Percentiles rank a stretch among this genome's conserved stretches.
phyloP scores from a whole-genome alignment of 1,139 yeast species.

The Scheffersomyces cryptocercus region DNA sequence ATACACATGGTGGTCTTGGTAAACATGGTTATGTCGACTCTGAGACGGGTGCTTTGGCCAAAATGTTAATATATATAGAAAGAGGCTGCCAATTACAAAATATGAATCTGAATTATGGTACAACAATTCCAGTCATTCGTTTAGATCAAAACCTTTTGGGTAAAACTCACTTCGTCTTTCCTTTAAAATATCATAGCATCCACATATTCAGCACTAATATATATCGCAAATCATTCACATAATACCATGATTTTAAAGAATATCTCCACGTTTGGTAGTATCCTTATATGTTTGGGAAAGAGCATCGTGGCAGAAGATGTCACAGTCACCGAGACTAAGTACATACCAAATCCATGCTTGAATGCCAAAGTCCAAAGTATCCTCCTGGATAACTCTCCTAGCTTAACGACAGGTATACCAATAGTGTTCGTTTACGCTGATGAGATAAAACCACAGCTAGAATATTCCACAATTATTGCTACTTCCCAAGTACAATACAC shows the following conservation, averaged over 20 bases:
- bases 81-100: too few species aligned
- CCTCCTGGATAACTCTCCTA: conserved; percentile 23
- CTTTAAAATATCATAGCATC: too few species aligned
- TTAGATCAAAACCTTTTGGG: too few species aligned
- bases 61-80: too few species aligned
- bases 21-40: too few species aligned
- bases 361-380: conserved; percentile 20
- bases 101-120: too few species aligned
- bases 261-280: conserved; percentile 11
- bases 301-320: conserved; percentile 17
- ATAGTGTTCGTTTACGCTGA: conserved; percentile 33
- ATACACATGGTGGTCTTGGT: too few species aligned
- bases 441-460: conserved; percentile 4
- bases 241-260: conserved; percentile 13
- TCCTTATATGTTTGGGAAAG: conserved; percentile 9
- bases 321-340: conserved; percentile 34
- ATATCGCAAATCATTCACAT: too few species aligned
- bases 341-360: conserved; percentile 32
- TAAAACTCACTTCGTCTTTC: too few species aligned
- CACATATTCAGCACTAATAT: too few species aligned
- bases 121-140: too few species aligned
- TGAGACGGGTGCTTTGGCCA: too few species aligned
- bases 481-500: conserved; percentile 14
- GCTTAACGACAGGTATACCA: conserved; percentile 29
- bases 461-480: conserved; percentile 1